Percentiles rank a stretch among this genome's conserved stretches.
phyloP scores from a whole-genome alignment of 768 basidiomycete genomes.

The Tephrocybe sp. region DNA sequence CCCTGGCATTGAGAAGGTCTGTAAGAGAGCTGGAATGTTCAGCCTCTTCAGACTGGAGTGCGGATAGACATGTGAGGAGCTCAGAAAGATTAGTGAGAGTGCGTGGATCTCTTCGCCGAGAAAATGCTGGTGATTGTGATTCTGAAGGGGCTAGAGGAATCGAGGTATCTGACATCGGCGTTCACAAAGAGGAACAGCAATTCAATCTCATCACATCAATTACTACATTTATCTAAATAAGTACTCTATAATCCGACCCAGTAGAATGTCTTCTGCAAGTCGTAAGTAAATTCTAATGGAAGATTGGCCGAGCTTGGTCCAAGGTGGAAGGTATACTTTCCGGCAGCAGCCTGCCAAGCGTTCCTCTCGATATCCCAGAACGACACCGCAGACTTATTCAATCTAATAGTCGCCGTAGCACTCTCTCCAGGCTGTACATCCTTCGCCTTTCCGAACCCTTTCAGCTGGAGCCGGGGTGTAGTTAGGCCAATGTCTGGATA shows the following conservation, averaged over 20 bases:
- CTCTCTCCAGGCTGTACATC: conserved; percentile 47
- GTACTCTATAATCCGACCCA: conserved; percentile 28
- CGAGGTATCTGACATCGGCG: conserved; percentile 5
- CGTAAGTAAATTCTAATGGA: conserved; percentile 21
- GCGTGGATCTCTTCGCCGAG: conserved; percentile 29
- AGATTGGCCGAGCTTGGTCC: conserved; percentile 37
- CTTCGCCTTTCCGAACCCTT: conserved; percentile 59
- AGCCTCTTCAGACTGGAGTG: conserved; percentile 74
- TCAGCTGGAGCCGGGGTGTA: conserved; percentile 60
- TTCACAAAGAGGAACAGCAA: neutral
- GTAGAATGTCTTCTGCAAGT: conserved; percentile 19
- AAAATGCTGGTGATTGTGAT: neutral
- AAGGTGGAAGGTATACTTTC: conserved; percentile 46
- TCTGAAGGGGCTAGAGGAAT: neutral
- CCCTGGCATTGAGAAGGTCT: conserved; percentile 62
- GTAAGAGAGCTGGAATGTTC: conserved; percentile 73
- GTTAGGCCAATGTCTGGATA: conserved; percentile 48
- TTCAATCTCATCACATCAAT: neutral
- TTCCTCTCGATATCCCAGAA: conserved; percentile 50
- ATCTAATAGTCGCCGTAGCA: conserved; percentile 34
- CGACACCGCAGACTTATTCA: conserved; percentile 71
- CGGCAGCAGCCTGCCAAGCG: conserved; percentile 49
- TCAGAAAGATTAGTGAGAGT: conserved; percentile 62
- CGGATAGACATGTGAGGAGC: conserved; percentile 71
- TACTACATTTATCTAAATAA: neutral